Conservation (phyloP, 495 filamentous ascomycete species). For the Peziza echinospora region DNA sequence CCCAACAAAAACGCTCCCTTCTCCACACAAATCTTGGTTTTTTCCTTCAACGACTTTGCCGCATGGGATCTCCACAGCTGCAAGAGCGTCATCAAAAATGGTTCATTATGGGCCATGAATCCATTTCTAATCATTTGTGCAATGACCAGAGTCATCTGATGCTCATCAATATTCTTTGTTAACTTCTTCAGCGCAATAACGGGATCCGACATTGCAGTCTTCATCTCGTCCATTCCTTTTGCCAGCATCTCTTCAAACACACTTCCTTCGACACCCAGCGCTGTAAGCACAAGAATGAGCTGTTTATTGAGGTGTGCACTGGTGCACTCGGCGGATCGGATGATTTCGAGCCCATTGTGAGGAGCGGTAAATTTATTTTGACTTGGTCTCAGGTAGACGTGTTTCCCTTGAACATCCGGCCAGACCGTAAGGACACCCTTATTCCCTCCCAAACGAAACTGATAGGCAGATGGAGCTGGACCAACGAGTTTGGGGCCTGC, state of each 20-base stretch:
- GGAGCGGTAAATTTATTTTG: conserved; percentile 69
- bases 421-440: conserved; percentile 72
- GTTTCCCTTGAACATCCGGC: conserved; percentile 32
- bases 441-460: conserved; percentile 77
- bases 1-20: conserved; percentile 77
- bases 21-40: conserved; percentile 64
- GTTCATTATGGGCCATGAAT: conserved; percentile 55
- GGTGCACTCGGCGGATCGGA: conserved; percentile 53
- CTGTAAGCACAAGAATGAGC: conserved; percentile 61
- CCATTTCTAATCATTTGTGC: conserved; percentile 56
- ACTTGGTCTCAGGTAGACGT: conserved; percentile 57
- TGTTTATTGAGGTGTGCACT: conserved; percentile 70
- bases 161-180: conserved; percentile 58
- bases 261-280: conserved; percentile 45
- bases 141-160: conserved; percentile 52
- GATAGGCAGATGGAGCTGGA: conserved; percentile 53
- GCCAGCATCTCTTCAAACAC: conserved; percentile 47
- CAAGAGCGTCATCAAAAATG: conserved; percentile 57
- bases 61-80: conserved; percentile 65
- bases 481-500: conserved; percentile 39
- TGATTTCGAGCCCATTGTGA: conserved; percentile 59
- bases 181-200: conserved; percentile 41
- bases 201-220: conserved; percentile 44
- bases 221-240: conserved; percentile 39
- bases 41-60: conserved; percentile 71